Evolutionary conservation across 1,284 basidiomycete species (phyloP), one percentile per base, ranked within the genome.

Genomic region (Puccinia novopanici): DNA sequence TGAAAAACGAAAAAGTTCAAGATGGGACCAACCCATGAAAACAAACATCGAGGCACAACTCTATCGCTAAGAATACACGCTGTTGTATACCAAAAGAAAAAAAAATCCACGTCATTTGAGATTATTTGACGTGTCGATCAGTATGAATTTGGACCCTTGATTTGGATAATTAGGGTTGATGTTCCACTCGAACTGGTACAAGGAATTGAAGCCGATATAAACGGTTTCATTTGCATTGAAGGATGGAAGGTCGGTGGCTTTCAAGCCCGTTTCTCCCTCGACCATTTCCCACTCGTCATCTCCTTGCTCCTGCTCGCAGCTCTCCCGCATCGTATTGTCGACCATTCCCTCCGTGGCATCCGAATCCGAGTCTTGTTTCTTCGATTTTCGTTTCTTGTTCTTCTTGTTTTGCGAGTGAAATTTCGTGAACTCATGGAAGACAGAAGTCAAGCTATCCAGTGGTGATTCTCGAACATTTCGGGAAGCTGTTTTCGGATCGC

Each of bases 101-200:
- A 12, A 27, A 61, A 34, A 22, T 40, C 19, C 15, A 67, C 24
- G 40, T n/a, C 42, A 13, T 5, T 45, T 24, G 8, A 6, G 13
- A 45, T 10, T 22, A 9, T 3, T 54, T 22, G 68, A 52, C 37
- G 22, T 70, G 12, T 71, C 50, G 12, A 54, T 48, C 12, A 71
- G 68, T 37, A 13, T 40, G n/a, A 55, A 55, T 55, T 37, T 71
- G 12, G 27, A 19, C 12, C 12, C 34, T 54, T 9, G 68, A 52
- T 37, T 71, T 2, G 37, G 22, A 5, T 3, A 4, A 37, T 71
- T 34, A 8, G 27, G 24, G 42, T 71, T 55, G 5, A 37, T 17
- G n/a, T 71, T 48, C 68, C 68, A 71, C 42, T 71, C 68, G n/a
- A 71, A 71, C 50, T 54, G 48, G 34, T 71, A 71, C n/a, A 71